Base-by-base conservation (phyloP, 257 asterid genomes). In the Solanum gandarillasii region DNA sequence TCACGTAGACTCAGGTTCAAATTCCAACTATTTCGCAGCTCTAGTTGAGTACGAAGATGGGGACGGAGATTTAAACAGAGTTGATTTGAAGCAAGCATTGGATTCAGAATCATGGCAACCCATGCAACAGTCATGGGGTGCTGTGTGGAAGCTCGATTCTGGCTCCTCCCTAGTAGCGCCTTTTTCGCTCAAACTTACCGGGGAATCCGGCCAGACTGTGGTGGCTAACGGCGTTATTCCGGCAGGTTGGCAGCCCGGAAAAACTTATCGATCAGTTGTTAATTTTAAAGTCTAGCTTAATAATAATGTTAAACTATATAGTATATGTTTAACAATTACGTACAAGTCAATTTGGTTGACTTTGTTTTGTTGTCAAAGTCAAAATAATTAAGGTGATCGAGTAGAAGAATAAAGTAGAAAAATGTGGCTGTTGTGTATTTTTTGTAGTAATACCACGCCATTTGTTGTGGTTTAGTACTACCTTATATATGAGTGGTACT, bases 111-210 rank as follows among this genome's bases (percentile, higher is more conserved):
- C 89, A 52, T 92, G 96, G 98, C 78, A 88, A 23, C 74, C 88
- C 35, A 96, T 96, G 98, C 90, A 90, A 58, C 92, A 41, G 65
- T 94, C 95, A 12, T 94, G 98, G 98, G 99, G 99, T 18, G 96
- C 98, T 3, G 95, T 94, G 46, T 95, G 94, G 95, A 95, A 91
- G 90, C 84, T 91, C 60, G 90, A 95, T 39, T 20, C 87, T 0
- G 93, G 90, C 73, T 92, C 38, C 7, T 76, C 55, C 60, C 83
- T 93, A 39, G 70, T 83, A 72, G 89, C 96, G 3, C 98, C 99
- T 4, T 94, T 95, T 84, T 91, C 98, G 4, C 72, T 96, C 11
- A 88, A 89, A 73, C 90, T 96, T 3, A 96, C 93, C 10, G 88
- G 89, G 8, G 95, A 90, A 14, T 88, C 94, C 11, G 95, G 94